Evolutionary conservation across 352 stramenopile genomes (phyloP), one percentile per base, ranked within the genome.

Genomic region (Phytophthora chlamydospora): DNA sequence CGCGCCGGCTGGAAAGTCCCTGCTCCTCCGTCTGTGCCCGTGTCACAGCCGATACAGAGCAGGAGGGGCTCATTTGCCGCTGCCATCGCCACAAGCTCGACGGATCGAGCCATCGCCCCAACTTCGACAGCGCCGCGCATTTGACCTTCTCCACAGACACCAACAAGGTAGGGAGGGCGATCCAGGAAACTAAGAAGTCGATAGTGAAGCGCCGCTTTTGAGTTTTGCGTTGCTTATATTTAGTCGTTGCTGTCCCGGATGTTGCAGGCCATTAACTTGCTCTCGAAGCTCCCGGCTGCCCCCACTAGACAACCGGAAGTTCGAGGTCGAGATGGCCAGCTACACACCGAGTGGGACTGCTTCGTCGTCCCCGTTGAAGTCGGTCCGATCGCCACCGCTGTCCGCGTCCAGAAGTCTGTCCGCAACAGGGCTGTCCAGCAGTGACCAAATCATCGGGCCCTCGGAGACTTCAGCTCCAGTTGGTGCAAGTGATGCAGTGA

Each of bases 311-410:
- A 63, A 47, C 36, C 13, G 11, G 35, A 43, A 46, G 33, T 19
- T 13, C 11, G 12, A n/a, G 31, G 32, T 14, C 49, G 67, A 8
- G 12, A 76, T 76, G 68, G 58, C 58, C 16, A 76, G 44, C 31
- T 64, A 59, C 27, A 66, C 68, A 0, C 53, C 68, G 33, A 64
- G 19, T 0, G 62, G 43, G 1, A 19, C 53, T 34, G 48, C 60
- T 46, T 61, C 58, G 11, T 63, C 62, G 36, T 75, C 67, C n/a
- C 49, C 63, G n/a, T 41, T 76, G 35, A 73, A 67, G 39, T 64
- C 68, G 3, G 49, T 56, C n/a, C 19, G 43, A 47, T 72, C 62
- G 29, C 34, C 62, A 2, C 42, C 38, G 17, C 5, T 43, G 9
- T 60, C 58, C 33, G n/a, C 53, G 3, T 48, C 62, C 21, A 68